Percentiles rank a stretch among this genome's conserved stretches.
These are phyloP conservation scores for Saturnispora kantuleensis DNA, from an alignment of 805 yeast species.

Conservation along the genomic window DNA sequence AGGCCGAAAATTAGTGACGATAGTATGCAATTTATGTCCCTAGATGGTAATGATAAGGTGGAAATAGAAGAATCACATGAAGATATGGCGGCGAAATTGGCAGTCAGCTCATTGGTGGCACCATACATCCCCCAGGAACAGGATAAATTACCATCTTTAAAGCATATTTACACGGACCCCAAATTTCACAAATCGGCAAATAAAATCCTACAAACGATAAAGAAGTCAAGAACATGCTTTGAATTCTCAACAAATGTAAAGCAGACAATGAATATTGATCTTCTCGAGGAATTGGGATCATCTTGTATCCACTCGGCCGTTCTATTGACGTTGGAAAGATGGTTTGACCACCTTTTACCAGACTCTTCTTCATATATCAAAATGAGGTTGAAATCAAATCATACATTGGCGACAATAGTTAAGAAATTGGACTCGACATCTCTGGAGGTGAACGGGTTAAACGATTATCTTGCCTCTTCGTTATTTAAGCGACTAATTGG, in stretches of 20 bases:
- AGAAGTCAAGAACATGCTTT: conserved; percentile 54
- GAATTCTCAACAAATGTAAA: conserved; percentile 26
- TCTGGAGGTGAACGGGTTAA: conserved; percentile 27
- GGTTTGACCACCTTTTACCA: conserved; percentile 42
- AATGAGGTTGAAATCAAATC: conserved; percentile 28
- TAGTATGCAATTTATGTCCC: not conserved
- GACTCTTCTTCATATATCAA: conserved; percentile 44
- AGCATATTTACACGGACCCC: conserved; percentile 18
- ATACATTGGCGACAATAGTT: conserved; percentile 35
- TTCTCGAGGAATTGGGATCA: conserved; percentile 49
- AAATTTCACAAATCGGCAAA: conserved; percentile 21
- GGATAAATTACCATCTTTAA: conserved; percentile 19
- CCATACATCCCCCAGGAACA: conserved; percentile 24
- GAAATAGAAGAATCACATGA: conserved; percentile 11
- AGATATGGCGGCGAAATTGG: conserved; percentile 31
- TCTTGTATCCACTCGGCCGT: conserved; percentile 45
- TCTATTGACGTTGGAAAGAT: conserved; percentile 54
- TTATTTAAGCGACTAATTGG: conserved; percentile 54
- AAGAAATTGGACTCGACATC: conserved; percentile 36
- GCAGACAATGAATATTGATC: conserved; percentile 25
- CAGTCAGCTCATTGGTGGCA: conserved; percentile 38
- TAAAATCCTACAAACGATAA: conserved; percentile 36
- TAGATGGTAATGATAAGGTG: not conserved
- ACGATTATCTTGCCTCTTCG: conserved; percentile 43
- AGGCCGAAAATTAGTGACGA: conserved; percentile 3